phyloP scores from a whole-genome alignment of 2,329 filamentous ascomycete genomes.

The Neonectria magnoliae region DNA sequence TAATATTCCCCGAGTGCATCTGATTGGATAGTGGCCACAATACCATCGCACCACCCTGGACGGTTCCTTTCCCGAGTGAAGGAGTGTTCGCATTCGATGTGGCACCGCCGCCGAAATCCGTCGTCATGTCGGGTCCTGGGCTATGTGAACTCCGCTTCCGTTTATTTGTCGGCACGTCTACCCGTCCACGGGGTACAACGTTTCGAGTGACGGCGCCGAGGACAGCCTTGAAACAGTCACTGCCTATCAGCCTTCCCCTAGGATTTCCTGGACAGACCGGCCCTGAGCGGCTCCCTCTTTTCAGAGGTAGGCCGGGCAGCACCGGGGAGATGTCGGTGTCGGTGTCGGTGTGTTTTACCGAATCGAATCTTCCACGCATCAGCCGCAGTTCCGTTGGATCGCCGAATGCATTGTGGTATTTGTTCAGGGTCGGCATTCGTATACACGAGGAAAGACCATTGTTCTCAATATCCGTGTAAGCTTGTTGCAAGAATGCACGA shows the following conservation, averaged over 20 bases:
- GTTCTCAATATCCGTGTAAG: conserved; percentile 80
- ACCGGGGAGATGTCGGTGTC: conserved; percentile 49
- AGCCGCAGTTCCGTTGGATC: background rate
- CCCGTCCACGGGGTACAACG: conserved; percentile 27
- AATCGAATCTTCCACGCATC: no score
- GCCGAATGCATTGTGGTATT: conserved; percentile 45
- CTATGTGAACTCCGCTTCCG: conserved; percentile 45
- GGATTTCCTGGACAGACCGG: background rate
- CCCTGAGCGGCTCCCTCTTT: background rate
- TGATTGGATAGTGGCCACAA: conserved; percentile 22
- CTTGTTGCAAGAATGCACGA: conserved; percentile 84
- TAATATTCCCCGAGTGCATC: conserved; percentile 21
- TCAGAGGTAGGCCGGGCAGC: conserved; percentile 56
- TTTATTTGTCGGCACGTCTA: conserved; percentile 43
- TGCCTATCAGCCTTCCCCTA: conserved; percentile 20
- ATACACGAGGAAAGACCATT: conserved; percentile 53
- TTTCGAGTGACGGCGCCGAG: conserved; percentile 48
- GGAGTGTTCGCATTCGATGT: background rate
- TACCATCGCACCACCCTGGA: background rate
- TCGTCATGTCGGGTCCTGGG: conserved; percentile 34
- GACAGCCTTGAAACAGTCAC: conserved; percentile 46
- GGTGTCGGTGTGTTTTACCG: conserved; percentile 26
- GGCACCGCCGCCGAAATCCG: background rate
- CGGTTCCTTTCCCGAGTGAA: background rate
- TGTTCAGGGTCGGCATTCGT: conserved; percentile 49